Percentiles rank a stretch among this genome's conserved stretches.
Evolutionary conservation across 2,329 filamentous ascomycete genomes (phyloP).

Genomic region (Penicillium sp.): DNA sequence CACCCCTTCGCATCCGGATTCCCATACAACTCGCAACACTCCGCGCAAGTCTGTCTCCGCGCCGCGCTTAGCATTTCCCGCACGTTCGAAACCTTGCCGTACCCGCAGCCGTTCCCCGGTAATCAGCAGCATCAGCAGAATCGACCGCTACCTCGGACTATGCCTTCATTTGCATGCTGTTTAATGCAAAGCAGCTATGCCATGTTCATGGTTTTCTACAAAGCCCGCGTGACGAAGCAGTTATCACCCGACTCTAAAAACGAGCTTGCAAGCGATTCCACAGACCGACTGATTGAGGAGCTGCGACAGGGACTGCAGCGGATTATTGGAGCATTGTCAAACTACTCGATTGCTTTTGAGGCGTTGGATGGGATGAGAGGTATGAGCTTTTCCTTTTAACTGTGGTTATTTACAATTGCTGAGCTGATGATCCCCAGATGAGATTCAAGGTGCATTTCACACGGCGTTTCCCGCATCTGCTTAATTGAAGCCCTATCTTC

Average conservation of each 20-base stretch:
- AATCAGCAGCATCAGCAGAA: constrained; percentile 10
- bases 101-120: constrained; percentile 32
- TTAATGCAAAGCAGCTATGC: constrained; percentile 47
- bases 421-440: constrained; percentile 29
- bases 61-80: constrained; percentile 40
- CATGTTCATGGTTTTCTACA: constrained; percentile 46
- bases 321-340: constrained; percentile 36
- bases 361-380: constrained; percentile 45
- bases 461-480: constrained; percentile 34
- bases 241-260: constrained; percentile 23
- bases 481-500: constrained; percentile 14
- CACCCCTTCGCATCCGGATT: constrained; percentile 34
- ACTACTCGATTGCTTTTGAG: constrained; percentile 43
- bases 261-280: constrained; percentile 22
- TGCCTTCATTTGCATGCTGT: constrained; percentile 47
- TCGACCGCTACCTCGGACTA: constrained; percentile 36
- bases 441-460: constrained; percentile 42
- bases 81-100: constrained; percentile 40
- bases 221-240: constrained; percentile 37
- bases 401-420: background rate
- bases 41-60: constrained; percentile 40
- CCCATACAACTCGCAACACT: constrained; percentile 41
- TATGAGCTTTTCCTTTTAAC: constrained; percentile 13
- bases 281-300: constrained; percentile 34
- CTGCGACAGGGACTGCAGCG: constrained; percentile 37